Conservation (phyloP, 2,329 filamentous ascomycete genomes). For the Microdochium trichocladiopsis region DNA sequence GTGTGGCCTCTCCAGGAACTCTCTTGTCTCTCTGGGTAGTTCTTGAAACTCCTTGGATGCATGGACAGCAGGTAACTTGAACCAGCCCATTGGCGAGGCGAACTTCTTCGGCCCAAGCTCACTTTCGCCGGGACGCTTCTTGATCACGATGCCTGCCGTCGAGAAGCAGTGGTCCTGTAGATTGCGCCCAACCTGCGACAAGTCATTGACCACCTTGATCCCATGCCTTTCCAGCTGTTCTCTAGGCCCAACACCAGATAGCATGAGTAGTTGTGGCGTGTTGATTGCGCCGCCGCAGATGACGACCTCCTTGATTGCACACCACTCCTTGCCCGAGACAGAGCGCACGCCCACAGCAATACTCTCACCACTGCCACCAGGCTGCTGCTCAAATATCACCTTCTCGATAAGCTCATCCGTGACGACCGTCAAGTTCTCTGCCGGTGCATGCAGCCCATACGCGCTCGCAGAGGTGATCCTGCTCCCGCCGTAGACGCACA, state of each 20-base stretch:
- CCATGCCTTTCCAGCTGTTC: constrained; percentile 11
- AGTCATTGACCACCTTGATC: constrained; percentile 12
- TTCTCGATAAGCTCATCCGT: constrained; percentile 5
- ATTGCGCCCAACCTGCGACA: constrained; percentile 18
- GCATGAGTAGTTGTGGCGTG: constrained; percentile 18
- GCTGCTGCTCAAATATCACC: constrained; percentile 4
- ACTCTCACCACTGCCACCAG: neutral
- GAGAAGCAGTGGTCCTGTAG: constrained; percentile 13
- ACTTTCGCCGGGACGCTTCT: constrained; percentile 2
- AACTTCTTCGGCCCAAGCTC: constrained; percentile 3
- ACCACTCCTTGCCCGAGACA: constrained; percentile 3
- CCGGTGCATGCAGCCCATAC: constrained; percentile 3
- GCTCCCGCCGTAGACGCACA: constrained; percentile 23
- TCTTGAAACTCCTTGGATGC: constrained; percentile 8
- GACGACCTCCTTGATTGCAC: constrained; percentile 15
- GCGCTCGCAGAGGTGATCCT: constrained; percentile 33
- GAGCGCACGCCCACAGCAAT: constrained; percentile 12
- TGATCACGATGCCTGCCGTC: constrained; percentile 13
- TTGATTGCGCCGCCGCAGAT: constrained; percentile 16
- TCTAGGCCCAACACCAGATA: constrained; percentile 18
- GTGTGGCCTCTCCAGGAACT: constrained; percentile 4
- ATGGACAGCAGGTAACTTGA: constrained; percentile 18
- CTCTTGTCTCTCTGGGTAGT: constrained; percentile 5
- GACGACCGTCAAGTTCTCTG: constrained; percentile 7
- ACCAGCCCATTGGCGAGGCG: constrained; percentile 23